These are phyloP conservation scores for Hyphopichia pseudoburtonii DNA, from an alignment of 1,139 yeast genomes.

Conservation along the genomic window DNA sequence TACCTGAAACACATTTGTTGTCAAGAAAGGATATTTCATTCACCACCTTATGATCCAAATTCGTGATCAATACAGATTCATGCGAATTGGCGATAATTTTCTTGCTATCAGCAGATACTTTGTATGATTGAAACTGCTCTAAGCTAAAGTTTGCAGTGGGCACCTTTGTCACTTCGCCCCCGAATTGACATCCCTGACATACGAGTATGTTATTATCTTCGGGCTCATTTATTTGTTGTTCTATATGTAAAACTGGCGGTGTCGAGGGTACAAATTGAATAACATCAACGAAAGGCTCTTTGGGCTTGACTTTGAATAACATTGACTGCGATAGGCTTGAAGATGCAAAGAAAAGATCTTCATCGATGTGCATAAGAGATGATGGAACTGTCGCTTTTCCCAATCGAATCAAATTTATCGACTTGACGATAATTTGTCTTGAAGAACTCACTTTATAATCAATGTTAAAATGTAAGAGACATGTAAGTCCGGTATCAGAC, in stretches of 20 bases:
- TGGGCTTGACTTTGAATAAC: conserved; percentile 28
- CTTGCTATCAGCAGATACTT: no score
- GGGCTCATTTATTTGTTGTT: conserved; percentile 2
- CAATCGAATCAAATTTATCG: conserved; percentile 26
- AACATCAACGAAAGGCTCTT: conserved; percentile 29
- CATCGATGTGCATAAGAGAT: conserved; percentile 27
- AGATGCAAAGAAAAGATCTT: conserved; percentile 30
- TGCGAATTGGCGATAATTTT: no score
- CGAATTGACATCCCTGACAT: neutral
- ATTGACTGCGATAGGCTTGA: conserved; percentile 36
- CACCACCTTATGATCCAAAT: no score
- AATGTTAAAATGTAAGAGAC: conserved; percentile 1
- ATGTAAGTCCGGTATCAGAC: conserved; percentile 3
- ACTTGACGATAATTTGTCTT: conserved; percentile 12
- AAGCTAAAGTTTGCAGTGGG: neutral
- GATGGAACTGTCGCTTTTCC: conserved; percentile 32
- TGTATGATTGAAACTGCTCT: no score
- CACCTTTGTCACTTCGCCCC: neutral
- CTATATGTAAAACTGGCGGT: conserved; percentile 38
- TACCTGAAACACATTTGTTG: no score
- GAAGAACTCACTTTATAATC: neutral
- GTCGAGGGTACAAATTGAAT: conserved; percentile 23
- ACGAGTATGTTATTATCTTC: neutral
- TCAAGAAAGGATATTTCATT: no score
- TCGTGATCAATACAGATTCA: no score